Conservation (phyloP, 176 grass and related monocot genomes). For the Phoenix roebelenii region DNA sequence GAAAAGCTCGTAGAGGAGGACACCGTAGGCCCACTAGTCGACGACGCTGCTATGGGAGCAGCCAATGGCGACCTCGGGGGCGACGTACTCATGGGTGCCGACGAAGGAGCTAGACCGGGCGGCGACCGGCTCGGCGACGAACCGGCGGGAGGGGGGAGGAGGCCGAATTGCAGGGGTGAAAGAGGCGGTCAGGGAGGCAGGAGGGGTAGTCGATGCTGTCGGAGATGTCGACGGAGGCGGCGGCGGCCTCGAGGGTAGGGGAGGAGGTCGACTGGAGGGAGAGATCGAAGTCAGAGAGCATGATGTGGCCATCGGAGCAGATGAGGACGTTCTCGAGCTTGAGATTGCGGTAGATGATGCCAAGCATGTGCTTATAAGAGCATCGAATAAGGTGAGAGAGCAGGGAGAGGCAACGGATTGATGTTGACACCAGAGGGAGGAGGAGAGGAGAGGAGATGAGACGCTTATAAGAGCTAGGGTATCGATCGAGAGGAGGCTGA, state of each 20-base stretch:
- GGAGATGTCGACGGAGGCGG: not conserved
- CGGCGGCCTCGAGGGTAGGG: conserved; percentile 40
- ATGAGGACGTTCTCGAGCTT: conserved; percentile 97
- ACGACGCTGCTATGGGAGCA: conserved; percentile 68
- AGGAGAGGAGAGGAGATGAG: no score
- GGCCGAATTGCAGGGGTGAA: conserved; percentile 12
- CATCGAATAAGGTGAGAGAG: no score
- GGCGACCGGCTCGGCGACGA: conserved; percentile 74
- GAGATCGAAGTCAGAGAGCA: conserved; percentile 98
- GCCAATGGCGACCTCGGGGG: conserved; percentile 70
- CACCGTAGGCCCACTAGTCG: conserved; percentile 96
- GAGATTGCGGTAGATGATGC: conserved; percentile 95
- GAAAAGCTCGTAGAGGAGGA: conserved; percentile 84
- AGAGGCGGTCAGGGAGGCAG: conserved; percentile 52
- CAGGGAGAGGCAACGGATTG: no score
- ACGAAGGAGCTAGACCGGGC: conserved; percentile 81
- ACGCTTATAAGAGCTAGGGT: no score
- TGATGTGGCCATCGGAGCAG: conserved; percentile 86
- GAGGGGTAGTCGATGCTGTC: conserved; percentile 1
- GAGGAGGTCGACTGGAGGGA: conserved; percentile 77
- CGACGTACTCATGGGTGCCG: conserved; percentile 92
- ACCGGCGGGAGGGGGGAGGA: conserved; percentile 13
- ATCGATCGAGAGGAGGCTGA: no score
- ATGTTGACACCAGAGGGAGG: no score
- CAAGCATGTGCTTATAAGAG: conserved; percentile 55